Conservation (phyloP, 148 eudicot genomes). For the Rhododendron ovatum region DNA sequence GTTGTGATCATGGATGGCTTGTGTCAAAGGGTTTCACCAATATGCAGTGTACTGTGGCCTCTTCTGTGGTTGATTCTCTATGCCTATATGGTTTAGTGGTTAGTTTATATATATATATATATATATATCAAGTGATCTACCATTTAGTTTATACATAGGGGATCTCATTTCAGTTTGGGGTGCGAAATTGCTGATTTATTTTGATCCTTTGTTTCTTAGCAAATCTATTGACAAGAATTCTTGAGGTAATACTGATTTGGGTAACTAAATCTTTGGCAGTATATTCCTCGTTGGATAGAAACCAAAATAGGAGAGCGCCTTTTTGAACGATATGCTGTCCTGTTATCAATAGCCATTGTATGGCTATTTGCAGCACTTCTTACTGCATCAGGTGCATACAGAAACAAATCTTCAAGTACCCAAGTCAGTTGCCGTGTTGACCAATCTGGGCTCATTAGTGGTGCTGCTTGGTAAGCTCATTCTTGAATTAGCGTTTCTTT, state of each 20-base stretch:
- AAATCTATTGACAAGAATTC: neutral
- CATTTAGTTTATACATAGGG: neutral
- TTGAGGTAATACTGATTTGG: conserved; percentile 8
- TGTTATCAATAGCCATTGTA: neutral
- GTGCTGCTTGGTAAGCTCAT: conserved; percentile 65
- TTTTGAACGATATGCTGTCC: conserved; percentile 52
- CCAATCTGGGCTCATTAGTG: conserved; percentile 59
- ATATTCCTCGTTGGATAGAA: conserved; percentile 44
- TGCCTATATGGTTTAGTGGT: neutral
- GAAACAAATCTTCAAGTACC: no score
- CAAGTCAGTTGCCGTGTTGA: conserved; percentile 18
- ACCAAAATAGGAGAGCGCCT: conserved; percentile 43
- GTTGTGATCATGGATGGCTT: no score
- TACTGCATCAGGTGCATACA: no score
- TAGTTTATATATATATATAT: neutral
- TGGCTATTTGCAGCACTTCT: no score
- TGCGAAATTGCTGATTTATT: neutral
- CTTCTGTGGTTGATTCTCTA: neutral
- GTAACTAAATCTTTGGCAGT: conserved; percentile 41
- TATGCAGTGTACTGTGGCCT: no score
- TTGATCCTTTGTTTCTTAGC: neutral
- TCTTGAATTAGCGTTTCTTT: neutral
- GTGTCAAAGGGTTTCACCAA: no score
- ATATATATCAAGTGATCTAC: neutral
- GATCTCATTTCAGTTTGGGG: neutral